These are phyloP conservation scores for Quercus agrifolia DNA, from an alignment of 306 rosid genomes.

Conservation along the genomic window DNA sequence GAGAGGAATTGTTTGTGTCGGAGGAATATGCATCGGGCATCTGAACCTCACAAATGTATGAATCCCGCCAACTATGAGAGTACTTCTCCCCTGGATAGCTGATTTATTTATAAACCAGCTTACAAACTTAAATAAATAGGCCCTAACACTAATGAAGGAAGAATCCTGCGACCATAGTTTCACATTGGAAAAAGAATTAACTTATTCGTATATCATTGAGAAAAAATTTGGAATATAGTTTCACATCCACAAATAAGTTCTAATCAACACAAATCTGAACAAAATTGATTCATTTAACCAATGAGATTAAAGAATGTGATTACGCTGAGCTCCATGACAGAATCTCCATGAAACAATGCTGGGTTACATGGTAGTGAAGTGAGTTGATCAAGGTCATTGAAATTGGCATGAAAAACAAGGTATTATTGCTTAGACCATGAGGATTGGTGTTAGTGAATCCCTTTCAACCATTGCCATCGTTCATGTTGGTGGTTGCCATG, in stretches of 20 bases:
- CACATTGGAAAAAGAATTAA: too few species aligned
- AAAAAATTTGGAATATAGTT: not conserved
- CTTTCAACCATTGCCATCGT: not conserved
- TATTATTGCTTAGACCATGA: not conserved
- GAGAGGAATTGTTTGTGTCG: too few species aligned
- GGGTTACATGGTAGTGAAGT: not conserved
- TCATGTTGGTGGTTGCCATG: conserved; percentile 97
- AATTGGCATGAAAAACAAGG: not conserved
- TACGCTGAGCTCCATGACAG: not conserved
- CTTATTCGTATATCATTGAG: not conserved
- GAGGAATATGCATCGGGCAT: too few species aligned
- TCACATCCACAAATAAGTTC: not conserved
- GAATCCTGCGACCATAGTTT: not conserved
- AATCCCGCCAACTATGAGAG: too few species aligned
- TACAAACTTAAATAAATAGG: too few species aligned
- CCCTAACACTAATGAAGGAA: not conserved
- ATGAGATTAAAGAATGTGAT: not conserved
- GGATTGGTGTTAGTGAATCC: conserved; percentile 14
- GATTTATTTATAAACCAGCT: too few species aligned
- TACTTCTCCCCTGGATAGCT: too few species aligned
- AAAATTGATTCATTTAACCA: not conserved
- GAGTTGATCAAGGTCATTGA: not conserved
- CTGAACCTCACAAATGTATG: too few species aligned
- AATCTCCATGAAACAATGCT: not conserved
- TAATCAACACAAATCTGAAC: not conserved